These are phyloP conservation scores for Termitomyces sp. DNA, from an alignment of 768 basidiomycete genomes.

Conservation along the genomic window DNA sequence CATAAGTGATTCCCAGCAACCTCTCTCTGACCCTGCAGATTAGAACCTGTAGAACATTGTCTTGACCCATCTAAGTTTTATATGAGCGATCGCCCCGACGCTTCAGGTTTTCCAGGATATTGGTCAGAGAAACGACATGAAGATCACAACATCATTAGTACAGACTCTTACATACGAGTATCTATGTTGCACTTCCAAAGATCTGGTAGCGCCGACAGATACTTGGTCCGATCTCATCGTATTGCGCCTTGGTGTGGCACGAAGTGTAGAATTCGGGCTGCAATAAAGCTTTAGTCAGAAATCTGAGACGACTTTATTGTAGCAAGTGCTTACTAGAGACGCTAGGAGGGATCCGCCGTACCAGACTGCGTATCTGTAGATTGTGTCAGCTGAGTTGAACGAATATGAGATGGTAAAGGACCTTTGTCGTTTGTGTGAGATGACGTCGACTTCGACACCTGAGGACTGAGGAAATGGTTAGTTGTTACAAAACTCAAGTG, in stretches of 20 bases:
- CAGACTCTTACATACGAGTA: background rate
- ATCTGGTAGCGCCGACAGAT: conserved; percentile 92
- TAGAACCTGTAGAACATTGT: too few relatives aligned
- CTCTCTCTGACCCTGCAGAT: too few relatives aligned
- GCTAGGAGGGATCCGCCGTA: conserved; percentile 95
- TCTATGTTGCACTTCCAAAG: conserved; percentile 81
- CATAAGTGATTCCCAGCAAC: too few relatives aligned
- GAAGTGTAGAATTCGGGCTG: conserved; percentile 94
- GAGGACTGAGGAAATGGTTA: conserved; percentile 56
- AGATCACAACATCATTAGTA: background rate
- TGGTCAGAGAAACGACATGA: too few relatives aligned
- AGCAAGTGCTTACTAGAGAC: conserved; percentile 57
- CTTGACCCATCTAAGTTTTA: too few relatives aligned
- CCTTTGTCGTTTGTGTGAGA: conserved; percentile 96
- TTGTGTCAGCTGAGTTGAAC: conserved; percentile 7
- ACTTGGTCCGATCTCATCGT: conserved; percentile 89
- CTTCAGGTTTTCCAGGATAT: too few relatives aligned
- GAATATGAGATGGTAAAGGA: conserved; percentile 24
- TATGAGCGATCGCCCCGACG: too few relatives aligned
- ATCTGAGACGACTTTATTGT: background rate
- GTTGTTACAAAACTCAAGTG: background rate
- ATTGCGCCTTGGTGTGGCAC: conserved; percentile 92
- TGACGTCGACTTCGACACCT: conserved; percentile 97
- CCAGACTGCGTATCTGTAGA: conserved; percentile 90
- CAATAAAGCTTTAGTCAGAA: conserved; percentile 1